Percentiles rank a stretch among this genome's conserved stretches.
These are phyloP conservation scores for Oropetium thomaeum DNA, from an alignment of 176 grass and related monocot species.

Conservation along the genomic window DNA sequence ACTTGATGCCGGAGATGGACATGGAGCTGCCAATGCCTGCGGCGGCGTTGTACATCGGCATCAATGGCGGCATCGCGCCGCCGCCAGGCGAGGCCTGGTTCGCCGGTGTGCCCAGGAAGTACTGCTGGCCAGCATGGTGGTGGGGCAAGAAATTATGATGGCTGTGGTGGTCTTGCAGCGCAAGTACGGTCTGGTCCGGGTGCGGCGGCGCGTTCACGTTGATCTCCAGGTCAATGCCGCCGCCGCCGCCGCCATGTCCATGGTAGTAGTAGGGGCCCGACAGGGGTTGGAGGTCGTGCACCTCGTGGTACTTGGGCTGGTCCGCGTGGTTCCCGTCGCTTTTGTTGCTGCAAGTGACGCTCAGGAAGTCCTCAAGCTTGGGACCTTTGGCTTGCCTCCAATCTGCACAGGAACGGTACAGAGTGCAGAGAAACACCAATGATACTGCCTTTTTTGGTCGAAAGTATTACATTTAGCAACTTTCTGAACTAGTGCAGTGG, in stretches of 20 bases:
- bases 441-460: background rate
- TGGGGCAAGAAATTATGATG: slow-evolving; percentile 27
- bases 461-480: too few relatives aligned
- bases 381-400: slow-evolving; percentile 62
- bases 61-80: too few relatives aligned
- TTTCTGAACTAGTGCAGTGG: background rate
- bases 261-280: slow-evolving; percentile 40
- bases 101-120: slow-evolving; percentile 19
- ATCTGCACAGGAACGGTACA: slow-evolving; percentile 38
- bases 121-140: slow-evolving; percentile 34
- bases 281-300: slow-evolving; percentile 29
- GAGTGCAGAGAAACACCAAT: background rate
- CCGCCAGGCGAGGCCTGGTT: background rate
- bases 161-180: background rate
- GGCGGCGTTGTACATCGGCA: slow-evolving; percentile 40
- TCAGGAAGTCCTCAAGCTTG: slow-evolving; percentile 83
- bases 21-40: slow-evolving; percentile 42
- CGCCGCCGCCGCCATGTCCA: background rate
- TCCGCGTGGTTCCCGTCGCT: slow-evolving; percentile 21
- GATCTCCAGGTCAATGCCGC: slow-evolving; percentile 47
- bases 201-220: slow-evolving; percentile 64
- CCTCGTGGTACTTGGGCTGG: slow-evolving; percentile 30
- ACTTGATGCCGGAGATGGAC: slow-evolving; percentile 91
- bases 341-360: slow-evolving; percentile 43
- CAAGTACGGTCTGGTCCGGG: slow-evolving; percentile 3